These are phyloP conservation scores for Termitomyces sp. DNA, from an alignment of 1,284 basidiomycete species.

Conservation along the genomic window DNA sequence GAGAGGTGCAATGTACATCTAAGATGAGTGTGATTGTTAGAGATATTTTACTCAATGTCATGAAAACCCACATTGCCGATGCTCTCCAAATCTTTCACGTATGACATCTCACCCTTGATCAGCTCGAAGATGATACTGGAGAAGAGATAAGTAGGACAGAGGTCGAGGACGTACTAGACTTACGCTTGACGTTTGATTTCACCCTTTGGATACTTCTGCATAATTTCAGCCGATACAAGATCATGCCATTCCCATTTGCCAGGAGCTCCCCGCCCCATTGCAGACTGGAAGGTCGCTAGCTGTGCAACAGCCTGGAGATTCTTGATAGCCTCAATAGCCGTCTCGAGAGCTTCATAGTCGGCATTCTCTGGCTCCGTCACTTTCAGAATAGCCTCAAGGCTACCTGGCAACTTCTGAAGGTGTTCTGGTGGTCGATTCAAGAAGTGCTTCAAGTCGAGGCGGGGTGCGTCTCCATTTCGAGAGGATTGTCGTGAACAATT, in stretches of 20 bases:
- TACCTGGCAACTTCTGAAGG: conserved; percentile 83
- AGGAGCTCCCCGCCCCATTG: conserved; percentile 73
- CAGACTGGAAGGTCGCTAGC: conserved; percentile 81
- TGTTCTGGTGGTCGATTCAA: conserved; percentile 84
- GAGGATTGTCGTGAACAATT: conserved; percentile 50
- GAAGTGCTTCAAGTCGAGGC: conserved; percentile 83
- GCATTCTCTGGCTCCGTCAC: conserved; percentile 76
- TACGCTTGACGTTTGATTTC: conserved; percentile 88
- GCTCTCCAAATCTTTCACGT: conserved; percentile 89
- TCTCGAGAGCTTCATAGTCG: conserved; percentile 71
- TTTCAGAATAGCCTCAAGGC: conserved; percentile 81
- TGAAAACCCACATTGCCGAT: conserved; percentile 34
- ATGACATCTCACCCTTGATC: conserved; percentile 94
- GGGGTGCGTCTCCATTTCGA: conserved; percentile 52
- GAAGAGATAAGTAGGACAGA: conserved; percentile 3
- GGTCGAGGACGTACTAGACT: conserved; percentile 26
- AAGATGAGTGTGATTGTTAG: conserved; percentile 9
- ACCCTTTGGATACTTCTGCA: conserved; percentile 62
- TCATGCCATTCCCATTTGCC: conserved; percentile 86
- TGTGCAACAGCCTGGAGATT: conserved; percentile 74
- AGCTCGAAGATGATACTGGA: conserved; percentile 88
- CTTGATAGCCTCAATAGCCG: conserved; percentile 74
- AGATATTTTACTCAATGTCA: conserved; percentile 49
- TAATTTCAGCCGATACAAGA: conserved; percentile 67
- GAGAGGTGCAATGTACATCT: conserved; percentile 28